Percentiles rank a stretch among this genome's conserved stretches.
Evolutionary conservation across 2,329 filamentous ascomycete species (phyloP).

Genomic region (Malbranchea zuffiana): DNA sequence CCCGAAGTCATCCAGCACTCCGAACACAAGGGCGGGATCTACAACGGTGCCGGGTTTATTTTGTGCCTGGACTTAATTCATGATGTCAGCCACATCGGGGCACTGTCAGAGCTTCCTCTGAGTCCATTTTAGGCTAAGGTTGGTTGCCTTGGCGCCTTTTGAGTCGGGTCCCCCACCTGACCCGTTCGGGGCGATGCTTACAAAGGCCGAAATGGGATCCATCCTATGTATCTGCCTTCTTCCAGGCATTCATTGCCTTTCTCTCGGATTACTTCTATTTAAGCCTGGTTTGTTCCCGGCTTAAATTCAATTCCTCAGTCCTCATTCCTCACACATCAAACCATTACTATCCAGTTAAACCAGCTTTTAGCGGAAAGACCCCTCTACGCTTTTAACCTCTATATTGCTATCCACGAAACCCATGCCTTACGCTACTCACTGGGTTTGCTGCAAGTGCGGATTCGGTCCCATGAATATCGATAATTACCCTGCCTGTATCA

Average conservation of each 20-base stretch:
- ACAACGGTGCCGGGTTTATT: no score
- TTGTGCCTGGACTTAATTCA: no score
- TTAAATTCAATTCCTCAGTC: background rate
- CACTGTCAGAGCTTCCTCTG: background rate
- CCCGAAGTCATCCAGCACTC: no score
- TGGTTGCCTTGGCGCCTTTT: conserved; percentile 7
- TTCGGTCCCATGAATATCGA: conserved; percentile 24
- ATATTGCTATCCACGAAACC: background rate
- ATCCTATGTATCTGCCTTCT: conserved; percentile 1
- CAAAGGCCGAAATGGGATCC: conserved; percentile 1
- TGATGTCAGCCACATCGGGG: conserved; percentile 5
- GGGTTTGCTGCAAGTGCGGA: conserved; percentile 28
- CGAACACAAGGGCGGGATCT: no score
- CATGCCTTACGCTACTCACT: conserved; percentile 20
- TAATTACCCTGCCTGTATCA: conserved; percentile 21
- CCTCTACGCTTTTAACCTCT: background rate
- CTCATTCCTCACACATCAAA: no score
- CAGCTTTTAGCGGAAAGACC: background rate
- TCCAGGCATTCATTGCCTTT: conserved; percentile 7
- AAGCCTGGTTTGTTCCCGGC: background rate
- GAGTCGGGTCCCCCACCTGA: conserved; percentile 5
- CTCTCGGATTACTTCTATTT: conserved; percentile 1
- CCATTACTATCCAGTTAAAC: no score
- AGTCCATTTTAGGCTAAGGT: conserved; percentile 1
- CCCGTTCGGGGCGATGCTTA: conserved; percentile 9